These are phyloP conservation scores for Metarhizium robertsii DNA, from an alignment of 2,329 filamentous ascomycete species.

Conservation along the genomic window DNA sequence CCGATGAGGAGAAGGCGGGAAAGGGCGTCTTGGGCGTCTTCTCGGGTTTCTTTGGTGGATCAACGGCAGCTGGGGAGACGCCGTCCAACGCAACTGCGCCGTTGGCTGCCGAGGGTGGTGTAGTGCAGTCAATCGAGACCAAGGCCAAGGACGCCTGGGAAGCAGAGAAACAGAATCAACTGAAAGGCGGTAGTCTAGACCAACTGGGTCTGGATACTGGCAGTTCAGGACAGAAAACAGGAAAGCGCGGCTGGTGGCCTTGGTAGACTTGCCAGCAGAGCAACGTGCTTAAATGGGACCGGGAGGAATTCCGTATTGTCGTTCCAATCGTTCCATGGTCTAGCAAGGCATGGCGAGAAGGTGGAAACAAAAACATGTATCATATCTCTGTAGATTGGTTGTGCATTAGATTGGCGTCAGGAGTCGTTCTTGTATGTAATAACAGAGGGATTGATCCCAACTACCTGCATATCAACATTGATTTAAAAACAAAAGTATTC, in stretches of 20 bases:
- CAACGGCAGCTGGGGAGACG: constrained; percentile 3
- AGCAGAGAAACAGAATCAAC: constrained; percentile 41
- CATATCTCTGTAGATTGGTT: constrained; percentile 33
- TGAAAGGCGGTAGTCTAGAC: constrained; percentile 40
- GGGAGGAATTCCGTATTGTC: neutral
- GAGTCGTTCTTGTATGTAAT: constrained; percentile 25
- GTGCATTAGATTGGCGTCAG: constrained; percentile 36
- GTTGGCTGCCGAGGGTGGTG: constrained; percentile 8
- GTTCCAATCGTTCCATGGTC: neutral
- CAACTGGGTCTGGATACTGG: constrained; percentile 32
- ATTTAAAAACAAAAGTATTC: neutral
- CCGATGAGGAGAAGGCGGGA: constrained; percentile 15
- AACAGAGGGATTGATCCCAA: constrained; percentile 9
- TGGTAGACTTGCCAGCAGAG: constrained; percentile 19
- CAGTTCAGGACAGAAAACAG: constrained; percentile 12
- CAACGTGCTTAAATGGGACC: neutral
- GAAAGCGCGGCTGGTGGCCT: constrained; percentile 42
- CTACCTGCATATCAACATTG: neutral
- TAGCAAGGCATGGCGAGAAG: constrained; percentile 7
- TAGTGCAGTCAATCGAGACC: constrained; percentile 19
- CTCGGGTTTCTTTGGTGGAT: constrained; percentile 19
- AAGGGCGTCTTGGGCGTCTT: constrained; percentile 28
- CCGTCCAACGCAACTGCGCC: constrained; percentile 12
- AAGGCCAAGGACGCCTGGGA: constrained; percentile 37
- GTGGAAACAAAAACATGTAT: constrained; percentile 20